Percentiles rank a stretch among this genome's conserved stretches.
Evolutionary conservation across 306 rosid genomes (phyloP).

Genomic region (Medicago arabica): DNA sequence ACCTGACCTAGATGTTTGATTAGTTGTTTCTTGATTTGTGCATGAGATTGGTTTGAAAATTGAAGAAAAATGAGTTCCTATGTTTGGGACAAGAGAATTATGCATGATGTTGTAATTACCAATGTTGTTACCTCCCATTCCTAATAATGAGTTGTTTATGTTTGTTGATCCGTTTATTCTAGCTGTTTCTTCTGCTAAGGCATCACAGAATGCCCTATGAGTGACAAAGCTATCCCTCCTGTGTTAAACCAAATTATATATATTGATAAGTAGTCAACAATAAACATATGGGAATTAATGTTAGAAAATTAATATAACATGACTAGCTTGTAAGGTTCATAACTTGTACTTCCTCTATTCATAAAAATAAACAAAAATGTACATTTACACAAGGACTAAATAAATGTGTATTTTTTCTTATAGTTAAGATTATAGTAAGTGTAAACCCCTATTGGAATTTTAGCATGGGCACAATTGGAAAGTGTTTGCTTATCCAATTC

Average conservation of each 20-base stretch:
- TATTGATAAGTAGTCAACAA: neutral
- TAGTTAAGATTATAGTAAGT: too few relatives aligned
- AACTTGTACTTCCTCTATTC: too few relatives aligned
- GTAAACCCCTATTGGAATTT: neutral
- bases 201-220: conserved; percentile 92
- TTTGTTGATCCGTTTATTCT: conserved; percentile 65
- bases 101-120: conserved; percentile 55
- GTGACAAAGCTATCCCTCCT: conserved; percentile 95
- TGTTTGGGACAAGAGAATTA: conserved; percentile 47
- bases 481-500: too few relatives aligned
- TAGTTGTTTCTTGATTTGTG: conserved; percentile 41
- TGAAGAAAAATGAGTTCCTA: conserved; percentile 60
- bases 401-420: too few relatives aligned
- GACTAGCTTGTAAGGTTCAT: neutral
- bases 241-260: conserved; percentile 53
- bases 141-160: conserved; percentile 37
- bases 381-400: too few relatives aligned
- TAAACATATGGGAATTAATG: neutral
- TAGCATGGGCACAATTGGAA: neutral
- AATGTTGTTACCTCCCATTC: conserved; percentile 11
- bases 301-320: conserved; percentile 2
- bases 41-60: conserved; percentile 65
- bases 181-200: conserved; percentile 94
- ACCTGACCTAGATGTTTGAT: conserved; percentile 46
- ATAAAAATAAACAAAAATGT: too few relatives aligned